Base-by-base conservation (phyloP, 2,329 filamentous ascomycete genomes). In the Laburnicola sp. region DNA sequence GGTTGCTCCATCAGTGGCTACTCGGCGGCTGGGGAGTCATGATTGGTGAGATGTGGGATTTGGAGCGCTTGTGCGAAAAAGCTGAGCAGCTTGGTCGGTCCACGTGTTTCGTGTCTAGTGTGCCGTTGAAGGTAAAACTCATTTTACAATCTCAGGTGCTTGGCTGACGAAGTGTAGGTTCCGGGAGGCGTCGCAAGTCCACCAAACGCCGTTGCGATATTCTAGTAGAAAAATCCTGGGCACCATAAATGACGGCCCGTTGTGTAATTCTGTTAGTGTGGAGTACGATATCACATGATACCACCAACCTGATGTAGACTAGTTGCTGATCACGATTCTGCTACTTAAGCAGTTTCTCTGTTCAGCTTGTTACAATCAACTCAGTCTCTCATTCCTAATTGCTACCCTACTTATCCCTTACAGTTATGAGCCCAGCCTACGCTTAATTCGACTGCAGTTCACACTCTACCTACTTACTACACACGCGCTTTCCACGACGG, bases 51-150 rank as follows among this genome's bases (percentile, higher is more conserved):
- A 69, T 74, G 71, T 73, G 68, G 53, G 72, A 74, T 57, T 67
- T 87, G 21, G 78, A 82, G 50, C 74, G 66, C 8, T 66, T 86
- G 39, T 76, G 80, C 3, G 74, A 71, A 31, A 76, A 80, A 42
- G 82, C 82, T 58, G 83, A 80, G 57, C 74, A 75, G 60, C 69
- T 78, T 63, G 73, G 76, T 30, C 70, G 79, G 25, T 85, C 79
- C 63, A 82, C 76, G 2, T 87, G 86, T 60, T 79, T 87, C 68
- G 74, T 87, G 4, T 82, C 79, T 0, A 86, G 82, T 57, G 76
- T 76, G 31, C 83, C 84, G 1, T 65, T 85, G 52, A 86, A 86
- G 57, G 69, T 71, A 50, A 9, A 11, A 11, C 5, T 5, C 22
- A 28, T 26, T 11, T 30, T 1, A 2, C 1, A 3, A 2, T 34